Conservation (phyloP, 345 rosid species). For the Draba incana region DNA sequence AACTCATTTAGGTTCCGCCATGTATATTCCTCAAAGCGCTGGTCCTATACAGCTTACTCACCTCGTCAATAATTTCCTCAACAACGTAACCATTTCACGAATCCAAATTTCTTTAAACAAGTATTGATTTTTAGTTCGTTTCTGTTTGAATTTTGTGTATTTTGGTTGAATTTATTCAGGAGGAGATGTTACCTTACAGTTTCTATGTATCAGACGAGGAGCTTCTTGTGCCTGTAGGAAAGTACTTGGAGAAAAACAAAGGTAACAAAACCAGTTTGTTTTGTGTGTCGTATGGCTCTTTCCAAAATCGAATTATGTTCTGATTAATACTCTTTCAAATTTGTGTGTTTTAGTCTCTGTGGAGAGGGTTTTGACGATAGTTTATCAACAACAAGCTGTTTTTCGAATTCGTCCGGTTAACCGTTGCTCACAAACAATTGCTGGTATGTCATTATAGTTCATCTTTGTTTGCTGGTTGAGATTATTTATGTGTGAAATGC, state of each 20-base stretch:
- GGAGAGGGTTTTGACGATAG: constrained; percentile 86
- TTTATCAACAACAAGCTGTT: constrained; percentile 96
- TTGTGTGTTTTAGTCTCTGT: constrained; percentile 69
- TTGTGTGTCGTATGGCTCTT: constrained; percentile 1
- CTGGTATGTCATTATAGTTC: constrained; percentile 55
- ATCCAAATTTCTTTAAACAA: not conserved
- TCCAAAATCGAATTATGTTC: too few species aligned
- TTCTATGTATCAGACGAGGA: constrained; percentile 86
- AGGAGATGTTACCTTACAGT: constrained; percentile 84
- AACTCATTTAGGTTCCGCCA: constrained; percentile 60
- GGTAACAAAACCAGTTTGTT: constrained; percentile 45
- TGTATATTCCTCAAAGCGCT: constrained; percentile 81
- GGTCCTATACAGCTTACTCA: constrained; percentile 84
- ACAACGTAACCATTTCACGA: constrained; percentile 49
- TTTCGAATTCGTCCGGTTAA: constrained; percentile 89
- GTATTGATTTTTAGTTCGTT: not conserved
- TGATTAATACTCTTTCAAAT: too few species aligned
- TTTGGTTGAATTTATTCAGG: constrained; percentile 49
- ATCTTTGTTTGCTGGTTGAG: not conserved
- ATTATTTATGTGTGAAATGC: not conserved
- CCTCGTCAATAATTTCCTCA: constrained; percentile 83
- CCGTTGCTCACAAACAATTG: constrained; percentile 85
- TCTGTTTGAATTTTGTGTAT: constrained; percentile 23
- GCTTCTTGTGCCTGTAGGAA: constrained; percentile 78
- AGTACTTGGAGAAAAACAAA: constrained; percentile 82